phyloP scores from a whole-genome alignment of 805 yeast species.

The Suhomyces pyralidae region DNA sequence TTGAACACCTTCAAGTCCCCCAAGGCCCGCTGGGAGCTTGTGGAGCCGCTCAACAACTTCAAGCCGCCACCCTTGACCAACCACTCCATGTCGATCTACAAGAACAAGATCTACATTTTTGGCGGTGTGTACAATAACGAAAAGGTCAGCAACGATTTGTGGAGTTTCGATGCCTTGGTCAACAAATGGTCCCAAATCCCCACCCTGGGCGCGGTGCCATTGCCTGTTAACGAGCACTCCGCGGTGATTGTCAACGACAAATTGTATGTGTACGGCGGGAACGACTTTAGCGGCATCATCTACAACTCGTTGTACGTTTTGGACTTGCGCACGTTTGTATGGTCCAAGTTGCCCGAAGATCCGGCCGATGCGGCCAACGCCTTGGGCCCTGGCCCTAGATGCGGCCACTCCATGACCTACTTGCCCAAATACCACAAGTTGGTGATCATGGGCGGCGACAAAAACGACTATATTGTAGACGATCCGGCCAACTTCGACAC shows the following conservation, averaged over 20 bases:
- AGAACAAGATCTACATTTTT: constrained; percentile 76
- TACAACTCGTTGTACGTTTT: constrained; percentile 68
- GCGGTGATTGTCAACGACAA: constrained; percentile 74
- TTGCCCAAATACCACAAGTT: constrained; percentile 63
- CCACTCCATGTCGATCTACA: constrained; percentile 82
- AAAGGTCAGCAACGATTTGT: constrained; percentile 68
- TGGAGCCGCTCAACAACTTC: constrained; percentile 48
- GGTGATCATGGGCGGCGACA: constrained; percentile 90
- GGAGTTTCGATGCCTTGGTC: constrained; percentile 69
- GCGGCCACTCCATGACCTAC: constrained; percentile 87
- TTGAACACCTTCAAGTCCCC: constrained; percentile 81
- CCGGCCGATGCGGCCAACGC: constrained; percentile 35
- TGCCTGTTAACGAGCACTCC: constrained; percentile 90
- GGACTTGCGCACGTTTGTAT: constrained; percentile 65
- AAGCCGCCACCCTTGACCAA: constrained; percentile 83
- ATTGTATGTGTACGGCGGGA: constrained; percentile 88
- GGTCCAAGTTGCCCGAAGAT: constrained; percentile 58
- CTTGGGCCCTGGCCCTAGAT: constrained; percentile 73
- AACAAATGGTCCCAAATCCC: constrained; percentile 70
- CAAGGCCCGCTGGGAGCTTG: constrained; percentile 77
- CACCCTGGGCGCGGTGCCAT: constrained; percentile 72
- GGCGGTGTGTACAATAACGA: constrained; percentile 82
- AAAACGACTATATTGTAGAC: constrained; percentile 59
- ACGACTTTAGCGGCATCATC: constrained; percentile 67
- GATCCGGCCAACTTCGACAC: constrained; percentile 50